Evolutionary conservation across 2,329 filamentous ascomycete genomes (phyloP), one percentile per base, ranked within the genome.

Genomic region (Penicillium capsulatum): DNA sequence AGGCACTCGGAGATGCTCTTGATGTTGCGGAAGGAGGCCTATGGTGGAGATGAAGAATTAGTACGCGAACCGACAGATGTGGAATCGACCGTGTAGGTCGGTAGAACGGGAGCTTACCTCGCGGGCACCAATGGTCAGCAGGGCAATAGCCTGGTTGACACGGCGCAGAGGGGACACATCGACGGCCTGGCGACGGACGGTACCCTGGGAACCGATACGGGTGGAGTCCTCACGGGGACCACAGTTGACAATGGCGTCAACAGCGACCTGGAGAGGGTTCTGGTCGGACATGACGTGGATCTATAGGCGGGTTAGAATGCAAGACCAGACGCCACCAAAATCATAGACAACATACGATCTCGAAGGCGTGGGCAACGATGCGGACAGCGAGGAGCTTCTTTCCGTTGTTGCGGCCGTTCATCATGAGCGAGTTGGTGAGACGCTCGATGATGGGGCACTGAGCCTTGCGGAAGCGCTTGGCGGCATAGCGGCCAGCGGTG

Each of bases 281-380:
- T 97, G 92, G 81, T 98, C 92, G 81, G 94, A 97, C 89, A 97
- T 97, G 77, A 98, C 90, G 86, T 97, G 90, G 76, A 98, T 89
- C 91, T 96, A 70, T 41, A 37, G 20, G 30, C 26, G 26, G 15
- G 19, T 32, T 31, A 45, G 66, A 36, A 47, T 7, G 6, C 13
- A 4, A 11, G 6, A 28, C n/a, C 13, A 28, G 26, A 28, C 26
- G 26, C n/a, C 6, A 28, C 13, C 5, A 14, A 11, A 7, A n/a
- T 6, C 13, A 11, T 28, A 11, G 4, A 6, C 6, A 4, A 85
- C 87, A 73, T 84, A 96, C 91, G 72, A 98, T 98, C 81, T 98
- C 94, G 76, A 98, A 98, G 65, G 91, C 76, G 81, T 98, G 92
- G 62, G 90, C 90, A 66, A 98, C 90, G 63, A 98, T 98, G 76